Conservation (phyloP, 129 eudicot genomes). For the Ambrosia artemisiifolia region DNA sequence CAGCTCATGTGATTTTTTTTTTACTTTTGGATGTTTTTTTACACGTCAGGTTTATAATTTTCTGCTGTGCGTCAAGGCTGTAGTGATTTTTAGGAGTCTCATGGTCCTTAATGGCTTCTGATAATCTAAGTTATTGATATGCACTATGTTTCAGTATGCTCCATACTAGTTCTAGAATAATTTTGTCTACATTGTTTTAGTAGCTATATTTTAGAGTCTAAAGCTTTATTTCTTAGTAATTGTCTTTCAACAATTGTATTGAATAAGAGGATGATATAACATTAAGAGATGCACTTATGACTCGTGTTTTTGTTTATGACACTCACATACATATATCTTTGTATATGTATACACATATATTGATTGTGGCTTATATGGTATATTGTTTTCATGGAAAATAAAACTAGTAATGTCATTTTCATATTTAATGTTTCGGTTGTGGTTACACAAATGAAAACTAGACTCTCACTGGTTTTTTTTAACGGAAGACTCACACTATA, state of each 20-base stretch:
- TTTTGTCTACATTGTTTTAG: background rate
- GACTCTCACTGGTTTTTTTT: too few relatives aligned
- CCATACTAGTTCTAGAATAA: background rate
- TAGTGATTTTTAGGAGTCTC: background rate
- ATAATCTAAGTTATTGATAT: background rate
- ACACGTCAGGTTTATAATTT: background rate
- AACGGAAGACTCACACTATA: too few relatives aligned
- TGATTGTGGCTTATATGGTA: background rate
- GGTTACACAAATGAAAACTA: background rate
- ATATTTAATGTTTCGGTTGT: background rate
- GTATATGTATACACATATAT: background rate
- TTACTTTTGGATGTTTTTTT: background rate
- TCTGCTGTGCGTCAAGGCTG: background rate
- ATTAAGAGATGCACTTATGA: background rate
- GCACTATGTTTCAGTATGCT: background rate
- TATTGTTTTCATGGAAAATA: background rate
- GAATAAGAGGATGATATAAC: background rate
- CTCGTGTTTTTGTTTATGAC: background rate
- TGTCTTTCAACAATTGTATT: background rate
- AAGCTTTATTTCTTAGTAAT: background rate
- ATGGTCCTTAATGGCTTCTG: background rate
- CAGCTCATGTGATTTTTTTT: background rate
- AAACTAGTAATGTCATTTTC: background rate
- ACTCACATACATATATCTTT: too few relatives aligned
- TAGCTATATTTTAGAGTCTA: background rate